phyloP scores from a whole-genome alignment of 176 grass and related monocot genomes.

The Avena sativa region DNA sequence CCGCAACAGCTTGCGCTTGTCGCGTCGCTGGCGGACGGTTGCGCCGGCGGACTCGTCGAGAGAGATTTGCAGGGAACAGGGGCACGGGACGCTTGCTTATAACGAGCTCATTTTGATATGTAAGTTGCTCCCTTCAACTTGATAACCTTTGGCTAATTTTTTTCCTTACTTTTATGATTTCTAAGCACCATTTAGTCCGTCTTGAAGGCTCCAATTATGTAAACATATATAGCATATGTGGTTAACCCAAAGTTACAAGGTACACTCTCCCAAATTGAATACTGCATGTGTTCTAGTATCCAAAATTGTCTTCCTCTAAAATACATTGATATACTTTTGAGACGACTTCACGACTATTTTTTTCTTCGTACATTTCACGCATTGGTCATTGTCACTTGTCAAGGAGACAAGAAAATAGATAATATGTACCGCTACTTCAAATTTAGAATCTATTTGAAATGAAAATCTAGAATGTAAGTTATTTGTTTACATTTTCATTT shows the following conservation, averaged over 20 bases:
- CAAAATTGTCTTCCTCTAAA: too few species aligned
- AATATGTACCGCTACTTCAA: too few species aligned
- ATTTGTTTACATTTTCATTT: too few species aligned
- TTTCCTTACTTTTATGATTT: background rate
- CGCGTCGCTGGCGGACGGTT: constrained; percentile 27
- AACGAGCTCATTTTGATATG: background rate
- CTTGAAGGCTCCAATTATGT: background rate
- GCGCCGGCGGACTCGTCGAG: constrained; percentile 43
- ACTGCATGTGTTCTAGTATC: background rate
- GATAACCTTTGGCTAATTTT: background rate
- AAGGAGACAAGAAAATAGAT: too few species aligned
- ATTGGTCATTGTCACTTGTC: too few species aligned
- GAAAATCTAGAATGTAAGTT: too few species aligned
- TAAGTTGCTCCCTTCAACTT: background rate
- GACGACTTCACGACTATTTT: too few species aligned
- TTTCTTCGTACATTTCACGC: too few species aligned
- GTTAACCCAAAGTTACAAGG: background rate
- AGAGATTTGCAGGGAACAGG: background rate
- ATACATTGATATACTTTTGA: too few species aligned
- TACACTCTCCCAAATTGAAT: background rate
- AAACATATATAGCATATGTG: background rate
- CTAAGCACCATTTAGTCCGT: background rate
- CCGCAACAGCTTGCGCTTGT: constrained; percentile 38
- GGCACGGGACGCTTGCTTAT: background rate
- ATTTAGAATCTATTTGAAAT: too few species aligned